Percentiles rank a stretch among this genome's conserved stretches.
These are phyloP conservation scores for Byssochlamys sp. DNA, from an alignment of 2,329 filamentous ascomycete species.

Conservation along the genomic window DNA sequence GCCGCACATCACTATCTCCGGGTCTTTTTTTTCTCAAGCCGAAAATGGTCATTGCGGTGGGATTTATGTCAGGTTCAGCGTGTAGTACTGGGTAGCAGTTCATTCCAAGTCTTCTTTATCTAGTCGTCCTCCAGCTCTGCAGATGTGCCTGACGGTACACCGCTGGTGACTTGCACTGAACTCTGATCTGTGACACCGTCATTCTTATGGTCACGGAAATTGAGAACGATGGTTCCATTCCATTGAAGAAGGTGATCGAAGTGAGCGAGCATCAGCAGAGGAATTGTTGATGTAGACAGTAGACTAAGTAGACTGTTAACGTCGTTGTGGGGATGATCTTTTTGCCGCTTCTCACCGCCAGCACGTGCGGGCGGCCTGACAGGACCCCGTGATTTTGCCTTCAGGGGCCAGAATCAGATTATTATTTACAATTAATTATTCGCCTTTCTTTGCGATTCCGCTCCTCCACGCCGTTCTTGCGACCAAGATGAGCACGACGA, in stretches of 20 bases:
- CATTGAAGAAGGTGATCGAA: too few species aligned
- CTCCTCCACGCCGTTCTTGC: not conserved
- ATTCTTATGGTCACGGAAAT: not conserved
- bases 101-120: not conserved
- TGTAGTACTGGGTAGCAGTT: not conserved
- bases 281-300: too few species aligned
- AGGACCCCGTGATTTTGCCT: not conserved
- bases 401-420: not conserved
- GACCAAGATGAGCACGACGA: slow-evolving; percentile 36
- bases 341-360: not conserved
- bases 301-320: too few species aligned
- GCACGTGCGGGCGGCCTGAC: not conserved
- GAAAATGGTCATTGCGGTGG: not conserved
- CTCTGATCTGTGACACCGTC: not conserved
- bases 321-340: not conserved
- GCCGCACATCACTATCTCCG: not conserved
- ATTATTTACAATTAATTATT: not conserved
- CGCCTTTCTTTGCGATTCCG: not conserved
- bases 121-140: not conserved
- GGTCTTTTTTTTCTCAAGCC: not conserved
- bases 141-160: not conserved
- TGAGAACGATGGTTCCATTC: too few species aligned
- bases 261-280: too few species aligned
- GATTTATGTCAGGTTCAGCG: not conserved
- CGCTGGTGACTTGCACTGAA: not conserved